Evolutionary conservation across 345 rosid genomes (phyloP).

Genomic region (Carallia brachiata): DNA sequence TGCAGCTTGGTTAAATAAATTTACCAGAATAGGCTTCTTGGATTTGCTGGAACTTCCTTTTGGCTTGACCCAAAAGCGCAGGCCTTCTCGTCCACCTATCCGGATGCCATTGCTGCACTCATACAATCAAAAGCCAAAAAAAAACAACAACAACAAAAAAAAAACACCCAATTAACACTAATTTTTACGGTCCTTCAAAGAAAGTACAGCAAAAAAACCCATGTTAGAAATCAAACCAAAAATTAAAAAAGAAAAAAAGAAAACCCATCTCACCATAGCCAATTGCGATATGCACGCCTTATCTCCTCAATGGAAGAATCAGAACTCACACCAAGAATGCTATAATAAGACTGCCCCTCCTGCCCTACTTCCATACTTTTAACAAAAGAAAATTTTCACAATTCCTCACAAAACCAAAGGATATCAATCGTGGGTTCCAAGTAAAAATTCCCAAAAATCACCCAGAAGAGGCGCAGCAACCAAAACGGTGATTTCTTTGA

Average conservation of each 20-base stretch:
- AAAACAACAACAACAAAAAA: background rate
- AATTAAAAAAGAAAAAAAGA: no score
- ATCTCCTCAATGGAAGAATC: conserved; percentile 46
- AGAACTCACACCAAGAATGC: conserved; percentile 42
- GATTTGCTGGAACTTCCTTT: conserved; percentile 57
- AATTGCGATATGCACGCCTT: conserved; percentile 55
- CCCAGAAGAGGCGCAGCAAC: background rate
- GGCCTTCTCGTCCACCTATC: conserved; percentile 26
- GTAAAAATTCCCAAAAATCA: background rate
- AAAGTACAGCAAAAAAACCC: no score
- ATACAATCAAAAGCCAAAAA: no score
- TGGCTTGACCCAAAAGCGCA: conserved; percentile 43
- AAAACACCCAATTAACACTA: background rate
- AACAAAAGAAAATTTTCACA: background rate
- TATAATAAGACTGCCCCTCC: conserved; percentile 38
- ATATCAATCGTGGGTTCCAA: background rate
- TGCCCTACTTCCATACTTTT: background rate
- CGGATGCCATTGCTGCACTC: background rate
- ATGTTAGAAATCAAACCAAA: background rate
- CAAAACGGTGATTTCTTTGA: no score
- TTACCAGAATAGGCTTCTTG: conserved; percentile 65
- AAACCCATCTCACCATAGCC: conserved; percentile 45
- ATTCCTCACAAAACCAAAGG: background rate
- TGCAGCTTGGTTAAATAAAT: background rate
- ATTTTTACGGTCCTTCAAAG: no score